These are phyloP conservation scores for Colletotrichum lindemuthianum DNA, from an alignment of 2,329 filamentous ascomycete species.

Conservation along the genomic window DNA sequence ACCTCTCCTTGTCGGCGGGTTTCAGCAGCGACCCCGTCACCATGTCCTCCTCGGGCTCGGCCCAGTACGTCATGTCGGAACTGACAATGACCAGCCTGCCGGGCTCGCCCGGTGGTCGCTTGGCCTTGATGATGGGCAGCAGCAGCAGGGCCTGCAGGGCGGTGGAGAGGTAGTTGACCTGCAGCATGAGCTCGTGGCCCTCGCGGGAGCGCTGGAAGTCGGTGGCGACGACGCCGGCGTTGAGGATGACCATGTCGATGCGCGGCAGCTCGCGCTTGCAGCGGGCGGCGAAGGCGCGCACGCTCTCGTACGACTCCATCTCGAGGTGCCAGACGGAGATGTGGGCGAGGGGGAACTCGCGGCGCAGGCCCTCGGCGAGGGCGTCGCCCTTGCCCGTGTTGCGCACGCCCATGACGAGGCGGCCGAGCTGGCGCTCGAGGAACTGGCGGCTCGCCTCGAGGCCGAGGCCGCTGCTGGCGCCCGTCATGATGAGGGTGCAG, in stretches of 20 bases:
- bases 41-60: slow-evolving; percentile 39
- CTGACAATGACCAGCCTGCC: slow-evolving; percentile 44
- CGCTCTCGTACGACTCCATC: slow-evolving; percentile 34
- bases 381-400: slow-evolving; percentile 43
- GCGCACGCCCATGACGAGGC: slow-evolving; percentile 54
- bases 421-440: slow-evolving; percentile 45
- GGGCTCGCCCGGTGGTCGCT: slow-evolving; percentile 35
- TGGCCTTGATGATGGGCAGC: slow-evolving; percentile 38
- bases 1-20: slow-evolving; percentile 43
- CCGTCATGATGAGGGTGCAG: slow-evolving; percentile 52
- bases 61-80: slow-evolving; percentile 40
- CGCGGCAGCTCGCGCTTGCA: slow-evolving; percentile 18
- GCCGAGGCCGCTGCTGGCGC: slow-evolving; percentile 55
- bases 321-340: slow-evolving; percentile 36
- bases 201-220: slow-evolving; percentile 21
- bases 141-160: slow-evolving; percentile 39
- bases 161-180: slow-evolving; percentile 44
- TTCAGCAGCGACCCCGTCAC: slow-evolving; percentile 40
- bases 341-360: slow-evolving; percentile 28
- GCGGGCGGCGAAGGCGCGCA: slow-evolving; percentile 25
- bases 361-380: slow-evolving; percentile 37
- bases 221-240: slow-evolving; percentile 32
- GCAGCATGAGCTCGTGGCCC: slow-evolving; percentile 40
- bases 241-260: slow-evolving; percentile 37
- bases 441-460: slow-evolving; percentile 52